Evolutionary conservation across 1,284 basidiomycete genomes (phyloP).

Genomic region (Apiotrichum sp.): DNA sequence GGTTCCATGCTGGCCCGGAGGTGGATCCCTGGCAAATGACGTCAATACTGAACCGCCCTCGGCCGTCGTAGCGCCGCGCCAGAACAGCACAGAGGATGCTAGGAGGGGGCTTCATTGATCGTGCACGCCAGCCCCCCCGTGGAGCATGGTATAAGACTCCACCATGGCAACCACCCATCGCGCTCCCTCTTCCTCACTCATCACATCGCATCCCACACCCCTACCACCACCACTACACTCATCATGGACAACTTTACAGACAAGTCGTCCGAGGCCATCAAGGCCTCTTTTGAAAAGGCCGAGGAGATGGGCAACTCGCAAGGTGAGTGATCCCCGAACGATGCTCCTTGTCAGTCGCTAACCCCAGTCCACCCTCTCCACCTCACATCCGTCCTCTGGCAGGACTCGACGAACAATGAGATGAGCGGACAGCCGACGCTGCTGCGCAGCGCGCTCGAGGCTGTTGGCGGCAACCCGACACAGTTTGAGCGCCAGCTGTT

Average conservation of each 20-base stretch:
- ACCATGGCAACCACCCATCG: too few relatives aligned
- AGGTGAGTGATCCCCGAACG: constrained; percentile 23
- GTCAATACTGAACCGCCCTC: too few relatives aligned
- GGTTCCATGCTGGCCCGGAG: too few relatives aligned
- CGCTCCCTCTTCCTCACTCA: too few relatives aligned
- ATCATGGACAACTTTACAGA: constrained; percentile 48
- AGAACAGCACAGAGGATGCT: too few relatives aligned
- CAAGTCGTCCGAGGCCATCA: constrained; percentile 50
- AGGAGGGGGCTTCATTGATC: too few relatives aligned
- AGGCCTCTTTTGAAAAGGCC: constrained; percentile 51
- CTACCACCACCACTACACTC: neutral
- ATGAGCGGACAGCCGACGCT: constrained; percentile 35
- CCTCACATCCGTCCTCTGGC: constrained; percentile 42
- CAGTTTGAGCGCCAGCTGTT: constrained; percentile 40
- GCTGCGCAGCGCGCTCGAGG: constrained; percentile 40
- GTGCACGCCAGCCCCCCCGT: too few relatives aligned
- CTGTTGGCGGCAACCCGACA: constrained; percentile 41
- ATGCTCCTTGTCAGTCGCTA: neutral
- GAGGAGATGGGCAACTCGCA: constrained; percentile 43
- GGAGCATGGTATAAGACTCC: too few relatives aligned
- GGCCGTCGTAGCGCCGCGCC: too few relatives aligned
- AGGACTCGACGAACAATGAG: constrained; percentile 19
- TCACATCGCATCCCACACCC: neutral
- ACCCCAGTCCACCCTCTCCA: constrained; percentile 45
- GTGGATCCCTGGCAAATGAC: too few relatives aligned